Base-by-base conservation (phyloP, 306 rosid species). In the Clitoria ternatea region DNA sequence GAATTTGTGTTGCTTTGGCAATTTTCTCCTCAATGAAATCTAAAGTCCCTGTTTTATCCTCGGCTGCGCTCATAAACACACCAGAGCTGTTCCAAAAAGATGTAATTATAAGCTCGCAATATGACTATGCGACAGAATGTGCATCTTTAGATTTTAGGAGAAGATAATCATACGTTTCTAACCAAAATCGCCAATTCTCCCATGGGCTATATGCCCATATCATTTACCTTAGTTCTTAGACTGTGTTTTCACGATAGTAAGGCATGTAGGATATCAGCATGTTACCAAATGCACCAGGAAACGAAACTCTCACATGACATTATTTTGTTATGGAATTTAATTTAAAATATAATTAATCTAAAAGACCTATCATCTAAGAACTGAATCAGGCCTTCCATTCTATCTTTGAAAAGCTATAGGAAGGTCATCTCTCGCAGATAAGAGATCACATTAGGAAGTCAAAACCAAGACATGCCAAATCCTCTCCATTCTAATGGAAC, bases 21-120 rank as follows among this genome's bases (percentile, higher is more conserved):
- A 94, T 94, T 84, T 89, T 94, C 81, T 86, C 90, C 82, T 94
- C 99, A 70, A 94, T 78, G 50, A 18, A 74, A 37, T 75, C 89
- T 75, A 94, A 75, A 75, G 61, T 55, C 72, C 96, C 96, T 11
- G 85, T 76, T 73, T 81, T 65, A 66, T 94, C 97, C 72, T 87
- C 88, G 42, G 76, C 68, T 69, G 99, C 83, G 3, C 91, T 80
- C 30, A 94, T 35, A 74, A 94, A 94, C 65, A 80, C 62, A 15
- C 99, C 99, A 57, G 84, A 84, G 89, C 96, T 94, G 97, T 69
- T 81, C 3, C 18, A 69, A 61, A 66, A 24, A 62, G 61, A 53
- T 57, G 61, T 52, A 71, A 70, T 73, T 7, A 45, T 67, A 43
- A 72, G 74, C 32, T 27, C 6, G 43, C 5, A 33, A 47, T 61